These are phyloP conservation scores for Vanrija humicola DNA, from an alignment of 1,284 basidiomycete species.

Conservation along the genomic window DNA sequence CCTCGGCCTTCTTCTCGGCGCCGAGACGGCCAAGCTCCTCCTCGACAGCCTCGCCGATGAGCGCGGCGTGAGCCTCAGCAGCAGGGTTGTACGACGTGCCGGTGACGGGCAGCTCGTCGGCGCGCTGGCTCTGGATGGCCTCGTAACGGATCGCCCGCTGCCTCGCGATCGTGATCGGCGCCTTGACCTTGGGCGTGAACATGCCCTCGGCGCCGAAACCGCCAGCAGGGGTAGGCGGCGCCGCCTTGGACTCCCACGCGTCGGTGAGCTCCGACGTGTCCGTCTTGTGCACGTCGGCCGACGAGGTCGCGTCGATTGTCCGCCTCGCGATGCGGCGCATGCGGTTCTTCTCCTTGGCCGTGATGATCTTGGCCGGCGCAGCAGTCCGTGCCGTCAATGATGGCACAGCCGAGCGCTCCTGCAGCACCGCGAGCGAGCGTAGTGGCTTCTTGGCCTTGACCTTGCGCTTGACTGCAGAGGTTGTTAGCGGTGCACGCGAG, in stretches of 20 bases:
- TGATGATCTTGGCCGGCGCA: conserved; percentile 46
- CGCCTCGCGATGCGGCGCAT: conserved; percentile 69
- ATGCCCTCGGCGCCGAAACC: conserved; percentile 41
- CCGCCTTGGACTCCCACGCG: conserved; percentile 15
- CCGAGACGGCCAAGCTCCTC: conserved; percentile 61
- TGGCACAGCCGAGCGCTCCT: conserved; percentile 77
- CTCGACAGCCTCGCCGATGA: conserved; percentile 67
- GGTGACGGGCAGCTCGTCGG: conserved; percentile 70
- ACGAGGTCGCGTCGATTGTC: conserved; percentile 54
- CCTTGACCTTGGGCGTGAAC: conserved; percentile 29
- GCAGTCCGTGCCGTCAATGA: conserved; percentile 61
- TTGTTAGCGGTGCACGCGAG: neutral
- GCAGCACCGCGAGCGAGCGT: conserved; percentile 75
- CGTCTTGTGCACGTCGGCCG: conserved; percentile 7
- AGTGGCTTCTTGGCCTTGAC: conserved; percentile 54
- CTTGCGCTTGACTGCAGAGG: conserved; percentile 26
- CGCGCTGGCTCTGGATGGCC: conserved; percentile 36
- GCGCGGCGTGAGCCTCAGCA: conserved; percentile 66
- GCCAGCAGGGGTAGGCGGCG: conserved; percentile 11
- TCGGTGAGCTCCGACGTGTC: conserved; percentile 15
- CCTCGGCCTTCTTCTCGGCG: conserved; percentile 58
- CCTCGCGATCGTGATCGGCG: conserved; percentile 36
- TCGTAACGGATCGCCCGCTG: conserved; percentile 26
- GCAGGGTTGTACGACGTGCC: conserved; percentile 94
- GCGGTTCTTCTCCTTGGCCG: conserved; percentile 65